A percentile compares a stretch with the other conserved stretches of the same genome.
Evolutionary conservation across 108 stramenopile species (phyloP).

Genomic region (Epipyxis sp.): DNA sequence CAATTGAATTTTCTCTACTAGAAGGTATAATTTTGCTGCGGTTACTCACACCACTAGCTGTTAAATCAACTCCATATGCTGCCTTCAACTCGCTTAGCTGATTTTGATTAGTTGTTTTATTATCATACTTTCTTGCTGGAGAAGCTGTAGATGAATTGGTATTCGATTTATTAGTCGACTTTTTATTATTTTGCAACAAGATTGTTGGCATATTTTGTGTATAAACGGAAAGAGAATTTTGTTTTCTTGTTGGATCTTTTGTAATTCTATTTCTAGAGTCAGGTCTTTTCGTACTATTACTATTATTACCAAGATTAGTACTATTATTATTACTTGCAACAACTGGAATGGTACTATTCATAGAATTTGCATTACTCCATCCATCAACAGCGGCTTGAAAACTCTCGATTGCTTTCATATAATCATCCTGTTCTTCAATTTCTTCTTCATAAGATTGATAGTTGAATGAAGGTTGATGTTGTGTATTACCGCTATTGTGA

Average conservation of each 20-base stretch:
- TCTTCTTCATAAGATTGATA: background rate
- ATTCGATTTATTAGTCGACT: background rate
- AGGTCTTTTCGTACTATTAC: background rate
- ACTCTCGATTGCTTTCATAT: no score
- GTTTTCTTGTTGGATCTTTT: background rate
- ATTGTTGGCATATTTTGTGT: constrained; percentile 19
- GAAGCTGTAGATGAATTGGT: background rate
- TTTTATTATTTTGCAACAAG: background rate
- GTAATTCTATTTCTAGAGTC: background rate
- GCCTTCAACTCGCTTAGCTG: constrained; percentile 11
- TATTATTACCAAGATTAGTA: background rate
- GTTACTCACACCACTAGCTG: no score
- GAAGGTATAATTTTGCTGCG: no score
- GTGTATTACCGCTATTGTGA: background rate
- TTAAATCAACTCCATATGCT: background rate
- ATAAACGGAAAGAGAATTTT: background rate
- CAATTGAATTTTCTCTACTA: no score
- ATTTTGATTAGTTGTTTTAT: background rate
- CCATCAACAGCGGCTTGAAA: background rate
- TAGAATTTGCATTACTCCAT: background rate
- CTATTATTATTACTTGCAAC: background rate
- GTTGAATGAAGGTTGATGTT: background rate
- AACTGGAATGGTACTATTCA: background rate
- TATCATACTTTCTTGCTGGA: background rate
- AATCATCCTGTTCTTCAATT: background rate